Evolutionary conservation across 768 basidiomycete genomes (phyloP).

Genomic region (Termitomyces sp.): DNA sequence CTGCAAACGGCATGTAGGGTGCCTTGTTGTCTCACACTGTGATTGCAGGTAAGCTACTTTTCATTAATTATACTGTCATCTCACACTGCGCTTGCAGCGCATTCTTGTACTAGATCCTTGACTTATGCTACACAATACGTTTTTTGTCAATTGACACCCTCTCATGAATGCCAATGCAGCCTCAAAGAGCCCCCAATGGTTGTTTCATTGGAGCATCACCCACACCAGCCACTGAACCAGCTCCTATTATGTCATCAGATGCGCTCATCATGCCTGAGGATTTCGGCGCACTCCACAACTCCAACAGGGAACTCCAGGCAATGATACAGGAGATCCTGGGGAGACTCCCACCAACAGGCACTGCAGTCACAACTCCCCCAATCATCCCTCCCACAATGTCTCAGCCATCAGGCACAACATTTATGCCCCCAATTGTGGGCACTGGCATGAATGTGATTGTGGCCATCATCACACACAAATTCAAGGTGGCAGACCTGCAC

Average conservation of each 20-base stretch:
- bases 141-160: too few species aligned
- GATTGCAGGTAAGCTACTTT: too few species aligned
- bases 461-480: neutral
- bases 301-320: neutral
- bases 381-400: too few species aligned
- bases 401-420: neutral
- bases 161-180: neutral
- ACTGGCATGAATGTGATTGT: neutral
- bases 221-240: neutral
- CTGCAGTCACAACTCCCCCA: rapidly evolving
- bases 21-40: too few species aligned
- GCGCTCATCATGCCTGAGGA: neutral
- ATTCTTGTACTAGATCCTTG: too few species aligned
- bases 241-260: neutral
- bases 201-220: neutral
- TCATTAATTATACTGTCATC: too few species aligned
- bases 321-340: neutral
- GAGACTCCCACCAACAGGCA: neutral
- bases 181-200: neutral
- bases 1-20: too few species aligned
- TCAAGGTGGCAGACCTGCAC: neutral
- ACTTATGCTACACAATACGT: too few species aligned
- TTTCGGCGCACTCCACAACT: neutral
- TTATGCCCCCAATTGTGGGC: neutral
- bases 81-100: too few species aligned